These are phyloP conservation scores for Paramarasmius palmivorus DNA, from an alignment of 1,284 basidiomycete species.

Conservation along the genomic window DNA sequence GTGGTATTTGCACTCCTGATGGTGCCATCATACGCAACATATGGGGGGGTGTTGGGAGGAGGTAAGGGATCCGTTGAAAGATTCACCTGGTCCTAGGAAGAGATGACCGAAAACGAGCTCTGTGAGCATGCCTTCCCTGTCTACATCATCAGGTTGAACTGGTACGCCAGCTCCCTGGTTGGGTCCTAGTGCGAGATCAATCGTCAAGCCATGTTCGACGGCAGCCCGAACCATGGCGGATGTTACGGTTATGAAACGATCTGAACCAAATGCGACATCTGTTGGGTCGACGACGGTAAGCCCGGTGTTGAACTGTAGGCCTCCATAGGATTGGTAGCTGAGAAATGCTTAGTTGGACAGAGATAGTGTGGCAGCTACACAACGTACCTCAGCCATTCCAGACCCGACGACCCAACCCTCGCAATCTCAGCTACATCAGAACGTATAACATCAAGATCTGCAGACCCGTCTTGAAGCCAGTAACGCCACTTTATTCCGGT, in stretches of 20 bases:
- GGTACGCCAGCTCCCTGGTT: conserved; percentile 19
- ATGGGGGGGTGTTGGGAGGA: conserved; percentile 12
- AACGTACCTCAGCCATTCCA: conserved; percentile 16
- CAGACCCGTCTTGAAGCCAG: too few relatives aligned
- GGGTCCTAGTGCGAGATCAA: conserved; percentile 18
- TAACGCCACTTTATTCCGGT: too few relatives aligned
- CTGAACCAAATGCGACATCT: conserved; percentile 19
- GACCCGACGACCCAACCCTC: conserved; percentile 16
- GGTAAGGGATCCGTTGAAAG: conserved; percentile 14
- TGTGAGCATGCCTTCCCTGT: conserved; percentile 19
- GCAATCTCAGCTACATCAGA: too few relatives aligned
- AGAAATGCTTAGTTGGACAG: background rate
- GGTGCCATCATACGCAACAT: conserved; percentile 7
- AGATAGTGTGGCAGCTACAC: background rate
- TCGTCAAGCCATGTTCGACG: conserved; percentile 14
- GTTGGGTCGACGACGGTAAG: conserved; percentile 18
- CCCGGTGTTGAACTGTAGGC: conserved; percentile 2
- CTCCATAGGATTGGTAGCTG: conserved; percentile 13
- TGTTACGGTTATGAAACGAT: conserved; percentile 16
- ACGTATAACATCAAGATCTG: too few relatives aligned
- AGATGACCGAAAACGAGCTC: conserved; percentile 17
- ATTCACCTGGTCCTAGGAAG: conserved; percentile 13
- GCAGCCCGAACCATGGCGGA: conserved; percentile 14
- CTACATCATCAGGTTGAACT: conserved; percentile 17
- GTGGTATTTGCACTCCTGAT: conserved; percentile 17